Percentiles rank a stretch among this genome's conserved stretches.
phyloP scores from a whole-genome alignment of 352 stramenopile genomes.

The Blastocystis sp. region DNA sequence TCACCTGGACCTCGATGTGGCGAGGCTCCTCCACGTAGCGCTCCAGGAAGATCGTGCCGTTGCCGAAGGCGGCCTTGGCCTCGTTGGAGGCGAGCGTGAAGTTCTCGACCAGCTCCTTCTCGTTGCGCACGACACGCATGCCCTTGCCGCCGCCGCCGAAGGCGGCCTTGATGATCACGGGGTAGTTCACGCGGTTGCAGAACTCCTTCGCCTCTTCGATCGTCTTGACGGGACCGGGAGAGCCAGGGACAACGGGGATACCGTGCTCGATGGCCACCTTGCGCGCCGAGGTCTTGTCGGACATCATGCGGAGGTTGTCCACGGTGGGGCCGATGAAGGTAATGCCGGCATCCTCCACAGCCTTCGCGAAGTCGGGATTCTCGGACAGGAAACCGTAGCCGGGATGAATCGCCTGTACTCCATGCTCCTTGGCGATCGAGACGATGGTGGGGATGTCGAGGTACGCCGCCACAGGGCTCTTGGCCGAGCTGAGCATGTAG shows the following conservation, averaged over 20 bases:
- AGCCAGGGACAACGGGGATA: constrained; percentile 80
- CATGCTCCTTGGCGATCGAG: constrained; percentile 84
- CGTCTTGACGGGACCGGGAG: constrained; percentile 81
- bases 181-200: constrained; percentile 81
- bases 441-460: constrained; percentile 91
- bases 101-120: constrained; percentile 82
- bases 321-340: constrained; percentile 90
- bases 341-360: constrained; percentile 85
- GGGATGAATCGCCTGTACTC: constrained; percentile 89
- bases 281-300: constrained; percentile 82
- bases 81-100: constrained; percentile 82
- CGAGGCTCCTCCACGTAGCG: constrained; percentile 88
- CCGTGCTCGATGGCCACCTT: constrained; percentile 84
- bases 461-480: constrained; percentile 88
- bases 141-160: constrained; percentile 91
- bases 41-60: constrained; percentile 90
- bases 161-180: constrained; percentile 96
- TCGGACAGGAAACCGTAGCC: constrained; percentile 95
- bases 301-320: constrained; percentile 83
- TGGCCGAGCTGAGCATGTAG: constrained; percentile 85
- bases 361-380: constrained; percentile 87
- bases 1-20: constrained; percentile 94
- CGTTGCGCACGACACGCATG: constrained; percentile 86
- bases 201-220: constrained; percentile 83
- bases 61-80: constrained; percentile 82